These are phyloP conservation scores for Fistulinella prunicolor DNA, from an alignment of 768 basidiomycete genomes.

Conservation along the genomic window DNA sequence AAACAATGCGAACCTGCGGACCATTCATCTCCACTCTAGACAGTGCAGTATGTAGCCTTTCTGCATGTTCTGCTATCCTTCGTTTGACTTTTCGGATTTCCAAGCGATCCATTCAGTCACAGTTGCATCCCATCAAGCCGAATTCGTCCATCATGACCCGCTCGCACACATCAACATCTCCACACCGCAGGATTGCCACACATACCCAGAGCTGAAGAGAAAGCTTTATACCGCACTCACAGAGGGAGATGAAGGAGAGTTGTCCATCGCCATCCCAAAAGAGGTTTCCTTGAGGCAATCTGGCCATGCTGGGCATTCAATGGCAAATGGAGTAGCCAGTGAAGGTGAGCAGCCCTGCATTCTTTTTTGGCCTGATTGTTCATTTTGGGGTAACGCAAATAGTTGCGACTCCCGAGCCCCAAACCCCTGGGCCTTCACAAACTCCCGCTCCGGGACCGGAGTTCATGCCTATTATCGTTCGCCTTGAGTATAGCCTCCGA, in stretches of 20 bases:
- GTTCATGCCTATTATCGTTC: slow-evolving; percentile 71
- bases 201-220: slow-evolving; percentile 91
- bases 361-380: background rate
- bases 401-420: slow-evolving; percentile 84
- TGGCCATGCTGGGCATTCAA: slow-evolving; percentile 38
- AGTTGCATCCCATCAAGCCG: slow-evolving; percentile 67
- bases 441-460: slow-evolving; percentile 48
- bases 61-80: slow-evolving; percentile 12
- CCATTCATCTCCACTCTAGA: slow-evolving; percentile 84
- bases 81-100: slow-evolving; percentile 22
- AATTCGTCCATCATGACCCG: slow-evolving; percentile 78
- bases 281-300: slow-evolving; percentile 66
- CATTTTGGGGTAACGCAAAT: slow-evolving; percentile 3
- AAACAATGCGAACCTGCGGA: slow-evolving; percentile 70
- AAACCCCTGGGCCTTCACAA: slow-evolving; percentile 52
- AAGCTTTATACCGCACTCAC: slow-evolving; percentile 86
- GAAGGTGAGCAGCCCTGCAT: slow-evolving; percentile 46
- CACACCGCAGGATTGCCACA: slow-evolving; percentile 75
- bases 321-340: slow-evolving; percentile 43
- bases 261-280: slow-evolving; percentile 83
- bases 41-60: slow-evolving; percentile 67
- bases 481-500: slow-evolving; percentile 76
- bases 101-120: slow-evolving; percentile 72
- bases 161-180: slow-evolving; percentile 63
- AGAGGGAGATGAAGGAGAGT: slow-evolving; percentile 91